A percentile compares a stretch with the other conserved stretches of the same genome.
Evolutionary conservation across 2,329 filamentous ascomycete genomes (phyloP).

Genomic region (Aureobasidium lini): DNA sequence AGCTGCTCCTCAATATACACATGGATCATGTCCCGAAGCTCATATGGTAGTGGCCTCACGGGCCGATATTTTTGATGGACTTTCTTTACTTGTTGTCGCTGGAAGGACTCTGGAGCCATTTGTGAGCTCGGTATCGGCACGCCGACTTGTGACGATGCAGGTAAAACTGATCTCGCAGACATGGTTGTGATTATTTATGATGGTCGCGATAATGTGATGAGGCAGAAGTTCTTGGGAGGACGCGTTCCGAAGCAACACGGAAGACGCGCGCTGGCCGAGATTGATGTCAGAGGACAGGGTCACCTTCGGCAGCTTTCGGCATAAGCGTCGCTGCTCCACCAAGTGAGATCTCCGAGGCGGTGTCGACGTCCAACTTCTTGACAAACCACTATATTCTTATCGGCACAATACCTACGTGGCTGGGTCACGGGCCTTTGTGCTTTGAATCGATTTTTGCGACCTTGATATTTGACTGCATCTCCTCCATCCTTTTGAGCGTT

Average conservation of each 20-base stretch:
- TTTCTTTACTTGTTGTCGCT: background rate
- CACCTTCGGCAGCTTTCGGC: background rate
- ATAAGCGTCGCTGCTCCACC: background rate
- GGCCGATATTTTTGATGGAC: slow-evolving; percentile 19
- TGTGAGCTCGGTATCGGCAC: slow-evolving; percentile 8
- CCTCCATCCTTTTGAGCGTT: background rate
- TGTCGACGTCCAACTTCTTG: background rate
- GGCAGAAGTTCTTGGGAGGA: background rate
- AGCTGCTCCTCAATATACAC: slow-evolving; percentile 71
- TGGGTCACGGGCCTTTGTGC: slow-evolving; percentile 8
- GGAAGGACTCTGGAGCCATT: background rate
- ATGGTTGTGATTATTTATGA: background rate
- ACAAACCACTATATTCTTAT: slow-evolving; percentile 6
- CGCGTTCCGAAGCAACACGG: slow-evolving; percentile 4
- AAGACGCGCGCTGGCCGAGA: slow-evolving; percentile 1
- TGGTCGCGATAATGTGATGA: background rate
- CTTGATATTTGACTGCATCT: background rate
- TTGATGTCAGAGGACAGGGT: background rate
- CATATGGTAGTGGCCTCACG: slow-evolving; percentile 51
- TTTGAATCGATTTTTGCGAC: background rate
- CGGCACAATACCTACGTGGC: background rate
- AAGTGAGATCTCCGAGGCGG: background rate
- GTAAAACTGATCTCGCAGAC: background rate
- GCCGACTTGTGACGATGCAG: background rate
- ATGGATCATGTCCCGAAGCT: slow-evolving; percentile 58